Conservation (phyloP, 768 basidiomycete genomes). For the Paxillus rubicundulus region DNA sequence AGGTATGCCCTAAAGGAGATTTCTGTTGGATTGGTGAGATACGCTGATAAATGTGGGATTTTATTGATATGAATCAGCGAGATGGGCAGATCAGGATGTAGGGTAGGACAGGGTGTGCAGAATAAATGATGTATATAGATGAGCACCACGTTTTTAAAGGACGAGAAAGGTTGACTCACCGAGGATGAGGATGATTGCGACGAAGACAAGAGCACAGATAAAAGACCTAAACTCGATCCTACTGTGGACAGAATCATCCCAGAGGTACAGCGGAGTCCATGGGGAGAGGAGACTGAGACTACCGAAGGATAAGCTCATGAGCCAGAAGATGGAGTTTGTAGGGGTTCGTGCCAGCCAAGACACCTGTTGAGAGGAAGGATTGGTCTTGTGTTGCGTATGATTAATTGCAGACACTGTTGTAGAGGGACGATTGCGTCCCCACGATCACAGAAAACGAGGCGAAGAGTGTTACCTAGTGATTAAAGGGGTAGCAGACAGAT, state of each 20-base stretch:
- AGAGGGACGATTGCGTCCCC: conserved; percentile 21
- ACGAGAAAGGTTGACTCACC: conserved; percentile 45
- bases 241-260: conserved; percentile 48
- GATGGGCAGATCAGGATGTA: conserved; percentile 6
- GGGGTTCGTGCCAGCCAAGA: conserved; percentile 35
- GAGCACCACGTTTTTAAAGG: not conserved
- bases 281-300: conserved; percentile 60
- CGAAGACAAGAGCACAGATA: conserved; percentile 65
- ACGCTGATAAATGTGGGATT: conserved; percentile 52
- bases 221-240: conserved; percentile 69
- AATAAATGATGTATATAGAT: not conserved
- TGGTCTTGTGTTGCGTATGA: conserved; percentile 23
- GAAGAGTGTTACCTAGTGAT: not conserved
- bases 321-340: conserved; percentile 48
- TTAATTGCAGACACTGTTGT: conserved; percentile 44
- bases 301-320: conserved; percentile 67
- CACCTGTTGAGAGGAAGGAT: conserved; percentile 34
- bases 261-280: conserved; percentile 51
- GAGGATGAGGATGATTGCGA: conserved; percentile 66
- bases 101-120: not conserved
- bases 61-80: not conserved
- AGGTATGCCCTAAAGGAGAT: conserved; percentile 91
- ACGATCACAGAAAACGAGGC: not conserved
- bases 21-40: conserved; percentile 93
- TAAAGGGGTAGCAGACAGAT: not conserved